These are phyloP conservation scores for Pyrenophora seminiperda DNA, from an alignment of 2,329 filamentous ascomycete species.

Conservation along the genomic window DNA sequence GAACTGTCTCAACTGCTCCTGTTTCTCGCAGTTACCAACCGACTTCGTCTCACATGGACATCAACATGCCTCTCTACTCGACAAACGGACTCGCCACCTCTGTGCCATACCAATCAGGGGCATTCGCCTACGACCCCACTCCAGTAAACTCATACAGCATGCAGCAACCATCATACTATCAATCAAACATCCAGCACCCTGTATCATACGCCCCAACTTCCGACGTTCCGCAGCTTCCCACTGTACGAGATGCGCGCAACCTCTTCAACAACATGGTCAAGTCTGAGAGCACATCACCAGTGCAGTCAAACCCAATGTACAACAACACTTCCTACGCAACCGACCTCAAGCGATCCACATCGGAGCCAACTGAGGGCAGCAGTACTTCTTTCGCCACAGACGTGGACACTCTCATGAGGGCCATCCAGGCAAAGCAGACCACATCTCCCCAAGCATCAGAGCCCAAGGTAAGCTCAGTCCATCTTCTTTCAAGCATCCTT, in stretches of 20 bases:
- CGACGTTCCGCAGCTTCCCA: conserved; percentile 33
- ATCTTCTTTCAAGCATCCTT: not conserved
- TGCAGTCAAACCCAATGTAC: conserved; percentile 49
- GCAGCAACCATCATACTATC: conserved; percentile 40
- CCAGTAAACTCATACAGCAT: conserved; percentile 46
- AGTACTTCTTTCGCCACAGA: conserved; percentile 76
- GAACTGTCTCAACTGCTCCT: conserved; percentile 30
- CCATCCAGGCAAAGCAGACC: conserved; percentile 73
- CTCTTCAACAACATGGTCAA: conserved; percentile 50
- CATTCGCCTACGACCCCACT: conserved; percentile 43
- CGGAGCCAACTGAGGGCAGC: conserved; percentile 47
- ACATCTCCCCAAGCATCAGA: conserved; percentile 41
- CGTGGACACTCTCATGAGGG: conserved; percentile 86
- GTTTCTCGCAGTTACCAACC: conserved; percentile 39
- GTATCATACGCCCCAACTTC: conserved; percentile 33
- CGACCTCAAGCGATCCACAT: conserved; percentile 54
- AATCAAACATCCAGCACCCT: conserved; percentile 31
- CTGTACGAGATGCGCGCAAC: conserved; percentile 36
- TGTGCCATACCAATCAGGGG: conserved; percentile 45
- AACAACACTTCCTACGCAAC: conserved; percentile 39
- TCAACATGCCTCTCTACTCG: conserved; percentile 45
- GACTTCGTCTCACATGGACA: conserved; percentile 41
- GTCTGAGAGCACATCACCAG: conserved; percentile 50
- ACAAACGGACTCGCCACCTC: conserved; percentile 35
- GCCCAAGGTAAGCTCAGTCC: conserved; percentile 36